Base-by-base conservation (phyloP, 2,329 filamentous ascomycete genomes). In the Aureobasidium sp. region DNA sequence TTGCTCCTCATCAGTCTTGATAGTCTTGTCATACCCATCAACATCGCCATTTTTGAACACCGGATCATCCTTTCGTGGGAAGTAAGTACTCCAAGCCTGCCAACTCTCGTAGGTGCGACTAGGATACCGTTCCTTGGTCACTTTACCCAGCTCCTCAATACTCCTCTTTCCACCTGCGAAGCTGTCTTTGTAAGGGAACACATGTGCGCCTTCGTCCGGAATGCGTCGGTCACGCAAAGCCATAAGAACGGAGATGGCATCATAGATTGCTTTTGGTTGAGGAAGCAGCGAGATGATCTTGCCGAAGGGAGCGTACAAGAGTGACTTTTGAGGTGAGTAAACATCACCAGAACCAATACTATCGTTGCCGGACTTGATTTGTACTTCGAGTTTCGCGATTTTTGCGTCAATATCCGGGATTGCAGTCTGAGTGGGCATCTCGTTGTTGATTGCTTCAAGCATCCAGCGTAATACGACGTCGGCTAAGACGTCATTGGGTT, bases 161-260 rank as follows among this genome's bases (percentile, higher is more conserved):
- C 23, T 63, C 45, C n/a, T 72, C 74, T n/a, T 70, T 48, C 2
- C 1, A 23, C 51, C 23, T 54, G 66, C 50, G 58, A 55, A 48
- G 31, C 18, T 31, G 18, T 66, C 63, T 6, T 67, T 69, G 40
- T 76, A 77, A 0, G 60, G 66, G 51, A 75, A 74, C 4, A 77
- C 67, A 56, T 75, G 68, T 11, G 72, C 75, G 20, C 67, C 45
- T 3, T 64, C 64, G 2, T 74, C 74, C 0, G 76, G 76, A 9
- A 79, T 75, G 1, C 75, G 68, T 3, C 77, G 72, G 65, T 79
- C 76, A 13, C 70, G 66, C 2, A 75, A 75, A 9, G 75, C 74
- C 2, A 71, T 72, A 53, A 78, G 48, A 3, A 79, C 72, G 2
- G 68, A 65, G 1, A 78, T 70, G 0, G 72, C 59, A 8, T 71